These are phyloP conservation scores for Cryptococcus sp. DNA, from an alignment of 1,284 basidiomycete species.

Conservation along the genomic window DNA sequence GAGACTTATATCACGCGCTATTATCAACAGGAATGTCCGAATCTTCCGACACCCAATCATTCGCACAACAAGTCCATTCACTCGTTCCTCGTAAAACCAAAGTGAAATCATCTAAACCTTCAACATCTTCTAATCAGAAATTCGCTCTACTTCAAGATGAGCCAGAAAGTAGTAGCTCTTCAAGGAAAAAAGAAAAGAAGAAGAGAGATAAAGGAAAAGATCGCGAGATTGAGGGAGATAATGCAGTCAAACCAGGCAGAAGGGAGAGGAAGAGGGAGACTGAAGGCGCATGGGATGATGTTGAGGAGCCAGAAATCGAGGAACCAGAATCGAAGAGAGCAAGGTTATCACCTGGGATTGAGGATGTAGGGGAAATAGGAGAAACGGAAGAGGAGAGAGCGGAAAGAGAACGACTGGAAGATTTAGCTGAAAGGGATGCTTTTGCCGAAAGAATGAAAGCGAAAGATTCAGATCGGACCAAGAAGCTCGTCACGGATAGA, in stretches of 20 bases:
- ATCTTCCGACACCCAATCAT: slow-evolving; percentile 69
- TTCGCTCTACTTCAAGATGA: slow-evolving; percentile 75
- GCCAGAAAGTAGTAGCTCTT: slow-evolving; percentile 15
- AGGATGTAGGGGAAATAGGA: slow-evolving; percentile 48
- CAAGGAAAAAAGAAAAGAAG: slow-evolving; percentile 23
- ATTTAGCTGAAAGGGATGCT: slow-evolving; percentile 82
- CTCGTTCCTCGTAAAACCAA: slow-evolving; percentile 70
- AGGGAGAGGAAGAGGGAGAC: slow-evolving; percentile 70
- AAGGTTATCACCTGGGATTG: slow-evolving; percentile 38
- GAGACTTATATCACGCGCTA: slow-evolving; percentile 69
- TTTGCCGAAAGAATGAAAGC: slow-evolving; percentile 83
- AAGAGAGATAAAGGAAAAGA: slow-evolving; percentile 39
- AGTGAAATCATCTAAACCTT: slow-evolving; percentile 52
- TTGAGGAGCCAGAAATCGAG: slow-evolving; percentile 71
- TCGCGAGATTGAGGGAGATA: slow-evolving; percentile 53
- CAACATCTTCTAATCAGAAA: slow-evolving; percentile 56
- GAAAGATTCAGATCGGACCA: slow-evolving; percentile 78
- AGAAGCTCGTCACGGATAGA: slow-evolving; percentile 87
- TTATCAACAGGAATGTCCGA: slow-evolving; percentile 73
- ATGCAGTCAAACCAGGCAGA: slow-evolving; percentile 57
- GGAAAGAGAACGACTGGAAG: slow-evolving; percentile 72
- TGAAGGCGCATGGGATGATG: slow-evolving; percentile 45
- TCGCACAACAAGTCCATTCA: slow-evolving; percentile 70
- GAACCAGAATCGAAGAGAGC: slow-evolving; percentile 50
- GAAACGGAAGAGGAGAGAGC: slow-evolving; percentile 62